A percentile compares a stretch with the other conserved stretches of the same genome.
Conservation (phyloP, 306 rosid species). For the Trichosanthes cucumerina region DNA sequence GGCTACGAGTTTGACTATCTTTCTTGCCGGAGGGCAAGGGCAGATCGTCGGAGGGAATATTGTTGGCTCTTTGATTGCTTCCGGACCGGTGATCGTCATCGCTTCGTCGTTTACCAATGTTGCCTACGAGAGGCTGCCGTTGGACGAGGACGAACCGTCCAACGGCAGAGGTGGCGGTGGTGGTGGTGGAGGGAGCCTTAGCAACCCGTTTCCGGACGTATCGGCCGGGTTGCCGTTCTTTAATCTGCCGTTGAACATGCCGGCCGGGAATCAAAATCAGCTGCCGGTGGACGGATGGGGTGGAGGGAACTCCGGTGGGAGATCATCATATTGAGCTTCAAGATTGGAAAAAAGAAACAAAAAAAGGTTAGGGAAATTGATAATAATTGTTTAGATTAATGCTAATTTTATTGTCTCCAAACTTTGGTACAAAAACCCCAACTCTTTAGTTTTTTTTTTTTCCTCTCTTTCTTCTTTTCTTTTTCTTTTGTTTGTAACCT, state of each 20-base stretch:
- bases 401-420: slow-evolving; percentile 9
- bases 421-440: background rate
- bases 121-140: slow-evolving; percentile 80
- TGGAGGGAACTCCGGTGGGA: slow-evolving; percentile 60
- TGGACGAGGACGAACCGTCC: slow-evolving; percentile 75
- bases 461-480: background rate
- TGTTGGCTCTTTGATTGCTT: slow-evolving; percentile 71
- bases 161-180: slow-evolving; percentile 7
- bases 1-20: slow-evolving; percentile 62
- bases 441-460: background rate
- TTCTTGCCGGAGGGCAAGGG: slow-evolving; percentile 84
- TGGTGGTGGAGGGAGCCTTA: slow-evolving; percentile 14
- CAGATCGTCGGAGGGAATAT: slow-evolving; percentile 91
- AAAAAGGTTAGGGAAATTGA: slow-evolving; percentile 38
- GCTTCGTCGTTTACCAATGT: slow-evolving; percentile 90
- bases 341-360: slow-evolving; percentile 10
- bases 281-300: slow-evolving; percentile 62
- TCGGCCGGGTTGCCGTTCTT: slow-evolving; percentile 75
- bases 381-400: slow-evolving; percentile 14
- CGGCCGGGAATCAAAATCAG: slow-evolving; percentile 28
- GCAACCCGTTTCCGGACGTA: slow-evolving; percentile 50
- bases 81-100: slow-evolving; percentile 76
- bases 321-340: slow-evolving; percentile 38
- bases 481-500: background rate
- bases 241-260: slow-evolving; percentile 66